Base-by-base conservation (phyloP, 2,329 filamentous ascomycete species). In the Colletotrichum cuscutae region DNA sequence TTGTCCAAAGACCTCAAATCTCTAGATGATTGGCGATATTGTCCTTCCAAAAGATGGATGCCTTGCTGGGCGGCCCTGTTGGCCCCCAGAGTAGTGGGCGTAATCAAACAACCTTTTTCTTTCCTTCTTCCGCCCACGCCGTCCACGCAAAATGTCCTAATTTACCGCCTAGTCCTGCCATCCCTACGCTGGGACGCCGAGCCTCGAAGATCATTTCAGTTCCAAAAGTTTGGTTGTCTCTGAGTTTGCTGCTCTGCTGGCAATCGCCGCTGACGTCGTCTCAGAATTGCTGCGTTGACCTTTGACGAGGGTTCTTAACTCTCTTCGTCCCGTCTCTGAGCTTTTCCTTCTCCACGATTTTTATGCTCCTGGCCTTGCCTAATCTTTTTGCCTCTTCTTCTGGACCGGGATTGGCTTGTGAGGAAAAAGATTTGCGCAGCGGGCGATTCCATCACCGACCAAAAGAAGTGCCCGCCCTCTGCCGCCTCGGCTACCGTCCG, bases 251-350 rank as follows among this genome's bases (percentile, higher is more conserved):
- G 24, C 6, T 9, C 19, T 15, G 28, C 6, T 26, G 19, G 26
- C 52, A 59, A 57, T 35, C 28, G 26, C 67, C 26, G 61, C 57
- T 62, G 65, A 30, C 30, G n/a, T 53, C 57, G 65, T 68, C 65
- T 68, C 65, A 68, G 65, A 28, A 32, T 56, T 30, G 30, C n/a
- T 22, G 32, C 6, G 5, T 35, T 22, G n/a, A 30, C 19, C 30
- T 22, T 58, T 22, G 30, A 22, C 19, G 42, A 49, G 28, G 19
- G 26, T 32, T 37, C 30, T 35, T 32, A n/a, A 32, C 19, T 22
- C 19, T 37, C 26, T 61, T 62, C 65, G 61, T 68, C 57, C 46
- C 65, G 61, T 37, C 57, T 62, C 54, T 5, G 42, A 9, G 30
- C 49, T 54, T 22, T 5, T 32, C 1, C 13, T n/a, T 61, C 19